phyloP scores from a whole-genome alignment of 305 asterid genomes.

The Coffea humblotiana region DNA sequence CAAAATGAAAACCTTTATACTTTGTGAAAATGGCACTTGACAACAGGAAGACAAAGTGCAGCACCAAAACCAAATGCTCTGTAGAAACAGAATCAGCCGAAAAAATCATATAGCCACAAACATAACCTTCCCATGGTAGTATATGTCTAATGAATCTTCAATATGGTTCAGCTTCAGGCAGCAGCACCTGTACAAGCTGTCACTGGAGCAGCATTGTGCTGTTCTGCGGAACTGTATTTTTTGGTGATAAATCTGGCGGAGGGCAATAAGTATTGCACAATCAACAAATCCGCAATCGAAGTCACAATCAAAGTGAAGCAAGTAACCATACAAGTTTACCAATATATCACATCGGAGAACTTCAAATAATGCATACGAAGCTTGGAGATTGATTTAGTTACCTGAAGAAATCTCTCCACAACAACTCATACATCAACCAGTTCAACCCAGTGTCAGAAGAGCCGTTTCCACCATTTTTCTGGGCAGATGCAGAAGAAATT shows the following conservation, averaged over 20 bases:
- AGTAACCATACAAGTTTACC: not conserved
- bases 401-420: constrained; percentile 99
- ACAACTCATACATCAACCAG: constrained; percentile 93
- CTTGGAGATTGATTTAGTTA: constrained; percentile 20
- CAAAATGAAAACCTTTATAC: not conserved
- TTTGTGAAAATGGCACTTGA: not conserved
- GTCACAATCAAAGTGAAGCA: not conserved
- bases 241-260: constrained; percentile 80
- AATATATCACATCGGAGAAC: not conserved
- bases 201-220: constrained; percentile 57
- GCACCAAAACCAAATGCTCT: not conserved
- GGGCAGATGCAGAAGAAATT: constrained; percentile 56
- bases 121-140: not conserved
- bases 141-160: not conserved
- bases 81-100: not conserved
- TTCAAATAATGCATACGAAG: not conserved
- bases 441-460: constrained; percentile 66
- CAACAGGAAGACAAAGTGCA: not conserved
- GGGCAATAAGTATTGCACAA: not conserved
- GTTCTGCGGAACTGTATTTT: constrained; percentile 79
- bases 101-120: constrained; percentile 19
- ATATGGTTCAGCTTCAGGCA: constrained; percentile 39
- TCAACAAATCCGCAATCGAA: not conserved
- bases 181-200: constrained; percentile 74
- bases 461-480: constrained; percentile 53